Base-by-base conservation (phyloP, 1,139 yeast species). In the Taphrina populina region DNA sequence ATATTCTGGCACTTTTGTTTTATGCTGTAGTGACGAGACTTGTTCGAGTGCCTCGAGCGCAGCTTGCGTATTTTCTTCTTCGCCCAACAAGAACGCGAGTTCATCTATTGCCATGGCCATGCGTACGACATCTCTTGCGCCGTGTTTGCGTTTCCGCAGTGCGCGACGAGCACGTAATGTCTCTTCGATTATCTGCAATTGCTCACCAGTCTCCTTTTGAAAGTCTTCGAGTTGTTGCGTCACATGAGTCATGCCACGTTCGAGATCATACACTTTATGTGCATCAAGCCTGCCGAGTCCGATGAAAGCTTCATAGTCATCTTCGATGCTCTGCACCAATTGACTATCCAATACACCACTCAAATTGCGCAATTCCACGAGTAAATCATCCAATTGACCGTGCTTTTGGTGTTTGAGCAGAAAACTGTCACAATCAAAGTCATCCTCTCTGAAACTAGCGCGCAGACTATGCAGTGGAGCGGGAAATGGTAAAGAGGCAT, bases 401-500 rank as follows among this genome's bases (percentile, higher is more conserved):
- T 49, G 54, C 19, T 30, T 30, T 26, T 49, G 54, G 17, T 49
- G 54, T 26, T 30, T 26, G n/a, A 37, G 20, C 17, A 49, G 54
- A 26, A 49, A 49, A 3, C 24, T 36, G 32, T 49, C 54, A 11
- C 46, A 32, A 3, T 37, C 46, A 24, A 49, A 49, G 29, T 37
- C 30, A 19, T 27, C 39, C 11, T 37, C 46, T 10, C 54, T 39
- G 24, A 49, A 49, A n/a, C 24, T 34, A 33, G 32, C 36, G 2
- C 54, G 54, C 11, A 49, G 39, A 2, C 36, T 26, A 19, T 23
- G 23, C 29, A 49, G 39, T 10, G 54, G 54, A 1, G 54, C 54
- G 7, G 54, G 54, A 10, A 49, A 49, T 15, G 54, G 54, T 23
- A 49, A 35, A 2, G 54, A 49, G 4, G 54, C 54, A 37, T 27